Evolutionary conservation across 1,284 basidiomycete species (phyloP), one percentile per base, ranked within the genome.

Genomic region (Cystobasidium slooffiae): DNA sequence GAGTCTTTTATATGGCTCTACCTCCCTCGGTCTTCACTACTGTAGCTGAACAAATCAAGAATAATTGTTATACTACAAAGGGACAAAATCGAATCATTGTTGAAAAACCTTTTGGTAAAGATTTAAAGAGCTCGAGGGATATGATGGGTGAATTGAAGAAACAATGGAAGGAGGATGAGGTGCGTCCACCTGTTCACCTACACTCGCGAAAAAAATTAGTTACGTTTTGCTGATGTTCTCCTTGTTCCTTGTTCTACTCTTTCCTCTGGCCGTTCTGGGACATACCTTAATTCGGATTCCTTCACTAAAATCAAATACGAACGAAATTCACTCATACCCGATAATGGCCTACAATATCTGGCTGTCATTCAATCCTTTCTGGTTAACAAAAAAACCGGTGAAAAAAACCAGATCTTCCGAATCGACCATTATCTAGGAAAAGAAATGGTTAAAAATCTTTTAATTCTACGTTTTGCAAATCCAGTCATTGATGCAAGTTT

Each of bases 401-500:
- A 31, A 31, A 31, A 31, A 31, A 31, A 31, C 31, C 31, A 81
- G 86, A 97, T 94, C 9, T 97, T 92, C 88, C 91, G 94, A 76
- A 97, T 97, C 82, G 94, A 97, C 84, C 94, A 97, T 82, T 97
- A 97, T 83, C 90, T 97, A 72, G 94, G 94, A 76, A 97, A 97
- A 85, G 94, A 97, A 86, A 97, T 97, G 94, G 92, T 97, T 82
- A 97, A 97, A 87, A 97, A 97, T 83, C 83, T 97, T 73, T 90
- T 97, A 76, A 92, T 97, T 44, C 86, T 97, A 64, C 90, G 94
- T 53, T 97, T 97, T 81, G 94, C 92, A 77, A 97, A 97, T 84
- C 85, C 94, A 78, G 91, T 94, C 41, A 84, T 97, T 83, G 88
- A 89, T 77, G 88, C 91, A 39, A 88, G 88, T 37, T 95, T 94